Base-by-base conservation (phyloP, 2,329 filamentous ascomycete genomes). In the Aspergillus unguis region DNA sequence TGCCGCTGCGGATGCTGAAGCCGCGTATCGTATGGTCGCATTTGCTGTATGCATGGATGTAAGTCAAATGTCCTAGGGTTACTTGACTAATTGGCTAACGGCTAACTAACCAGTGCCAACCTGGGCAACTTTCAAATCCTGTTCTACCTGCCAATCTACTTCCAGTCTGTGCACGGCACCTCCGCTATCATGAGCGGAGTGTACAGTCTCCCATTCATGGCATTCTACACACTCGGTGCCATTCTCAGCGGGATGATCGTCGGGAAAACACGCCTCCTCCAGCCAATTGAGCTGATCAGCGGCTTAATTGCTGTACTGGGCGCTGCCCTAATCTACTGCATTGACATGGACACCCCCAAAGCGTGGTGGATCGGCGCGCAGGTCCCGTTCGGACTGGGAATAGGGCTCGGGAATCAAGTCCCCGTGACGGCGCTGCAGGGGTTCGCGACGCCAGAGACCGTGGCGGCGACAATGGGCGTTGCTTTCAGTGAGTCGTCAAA, bases 281-380 rank as follows among this genome's bases (percentile, higher is more conserved):
- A 66, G 1, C 72, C 71, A 6, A 71, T 69, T 44, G 62, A 71
- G 45, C 67, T 69, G 35, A 45, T 62, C 8, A 60, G 57, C 55
- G 67, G 64, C 52, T 50, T 67, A 8, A 46, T 75, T 33, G 64
- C 65, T 26, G 59, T 69, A 7, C 62, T 76, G 35, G 75, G 73
- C 2, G 63, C 69, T 6, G 76, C 75, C 2, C 61, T 78, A 3
- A 49, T 77, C 29, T 71, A 69, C 3, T 77, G 71, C 0, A 65
- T 74, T 5, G 56, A 66, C 37, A 58, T 69, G 23, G 52, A 67
- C 45, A 71, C 68, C 4, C 52, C 62, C 1, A 60, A 62, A 6
- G 50, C 60, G 2, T 59, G 65, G 36, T 78, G 74, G 73, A 67
- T 72, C 31, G 69, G 69, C 1, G 71, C 66, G 46, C 69, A 71